Evolutionary conservation across 1,139 yeast genomes (phyloP).

Genomic region (Blastobotrys ciferrii): DNA sequence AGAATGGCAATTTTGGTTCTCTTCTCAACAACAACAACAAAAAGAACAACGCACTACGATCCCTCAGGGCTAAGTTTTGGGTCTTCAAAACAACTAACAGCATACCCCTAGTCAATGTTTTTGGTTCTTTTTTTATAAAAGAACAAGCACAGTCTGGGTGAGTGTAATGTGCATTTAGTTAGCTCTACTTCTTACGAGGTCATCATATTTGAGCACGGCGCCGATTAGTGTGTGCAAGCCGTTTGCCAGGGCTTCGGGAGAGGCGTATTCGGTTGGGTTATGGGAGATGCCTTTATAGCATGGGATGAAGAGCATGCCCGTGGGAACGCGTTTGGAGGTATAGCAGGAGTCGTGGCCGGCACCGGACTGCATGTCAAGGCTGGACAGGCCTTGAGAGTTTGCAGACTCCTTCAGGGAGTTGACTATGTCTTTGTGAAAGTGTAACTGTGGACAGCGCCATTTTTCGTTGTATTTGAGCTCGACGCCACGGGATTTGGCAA

Average conservation of each 20-base stretch:
- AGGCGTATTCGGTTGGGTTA: slow-evolving; percentile 62
- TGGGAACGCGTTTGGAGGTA: slow-evolving; percentile 55
- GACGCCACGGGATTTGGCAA: slow-evolving; percentile 42
- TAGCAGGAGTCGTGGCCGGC: slow-evolving; percentile 75
- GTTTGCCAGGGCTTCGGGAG: slow-evolving; percentile 58
- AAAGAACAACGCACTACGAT: too few relatives aligned
- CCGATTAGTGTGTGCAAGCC: slow-evolving; percentile 60
- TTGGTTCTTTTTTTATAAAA: too few relatives aligned
- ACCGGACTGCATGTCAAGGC: slow-evolving; percentile 56
- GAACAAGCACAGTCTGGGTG: neutral
- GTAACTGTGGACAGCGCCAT: slow-evolving; percentile 50
- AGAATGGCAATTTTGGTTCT: too few relatives aligned
- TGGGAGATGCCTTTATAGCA: slow-evolving; percentile 69
- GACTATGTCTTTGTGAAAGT: slow-evolving; percentile 44
- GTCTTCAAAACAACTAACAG: too few relatives aligned
- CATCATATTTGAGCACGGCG: slow-evolving; percentile 58
- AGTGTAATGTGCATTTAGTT: neutral
- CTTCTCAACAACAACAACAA: too few relatives aligned
- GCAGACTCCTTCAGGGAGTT: slow-evolving; percentile 57
- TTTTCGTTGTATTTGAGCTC: slow-evolving; percentile 45
- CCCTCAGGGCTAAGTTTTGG: too few relatives aligned
- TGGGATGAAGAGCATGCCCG: slow-evolving; percentile 75
- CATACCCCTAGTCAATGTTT: too few relatives aligned
- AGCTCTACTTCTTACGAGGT: slow-evolving; percentile 12
- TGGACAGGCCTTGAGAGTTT: slow-evolving; percentile 46